Evolutionary conservation across 495 filamentous ascomycete genomes (phyloP).

Genomic region (Neurospora sp.): DNA sequence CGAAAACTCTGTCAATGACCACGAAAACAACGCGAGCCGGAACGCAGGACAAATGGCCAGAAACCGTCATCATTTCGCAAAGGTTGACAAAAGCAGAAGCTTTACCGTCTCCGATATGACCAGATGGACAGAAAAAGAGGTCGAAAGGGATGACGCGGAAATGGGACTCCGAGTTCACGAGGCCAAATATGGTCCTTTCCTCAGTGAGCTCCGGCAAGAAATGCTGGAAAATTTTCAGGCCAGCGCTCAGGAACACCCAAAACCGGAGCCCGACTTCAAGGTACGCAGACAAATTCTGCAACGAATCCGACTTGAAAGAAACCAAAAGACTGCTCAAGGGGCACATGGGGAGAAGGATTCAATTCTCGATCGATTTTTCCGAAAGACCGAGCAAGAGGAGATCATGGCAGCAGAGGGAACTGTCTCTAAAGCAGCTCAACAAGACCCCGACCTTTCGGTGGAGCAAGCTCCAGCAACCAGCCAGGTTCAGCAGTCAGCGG

Average conservation of each 20-base stretch:
- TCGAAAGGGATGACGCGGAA: conserved; percentile 11
- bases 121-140: neutral
- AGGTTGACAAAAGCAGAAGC: neutral
- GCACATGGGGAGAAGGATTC: neutral
- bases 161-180: conserved; percentile 11
- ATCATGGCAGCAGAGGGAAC: neutral
- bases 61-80: neutral
- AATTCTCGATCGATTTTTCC: neutral
- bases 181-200: conserved; percentile 7
- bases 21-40: neutral
- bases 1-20: neutral
- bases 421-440: neutral
- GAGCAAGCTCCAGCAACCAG: neutral
- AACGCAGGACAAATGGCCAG: neutral
- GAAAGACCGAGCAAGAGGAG: neutral
- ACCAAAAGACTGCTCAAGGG: neutral
- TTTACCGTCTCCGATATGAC: neutral
- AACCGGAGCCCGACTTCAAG: neutral
- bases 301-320: neutral
- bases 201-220: conserved; percentile 7
- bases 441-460: neutral
- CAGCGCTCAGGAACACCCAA: neutral
- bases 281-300: neutral
- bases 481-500: neutral
- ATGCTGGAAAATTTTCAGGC: neutral